Percentiles rank a stretch among this genome's conserved stretches.
These are phyloP conservation scores for Torrubiella hemipterigena DNA, from an alignment of 2,329 filamentous ascomycete genomes.

Conservation along the genomic window DNA sequence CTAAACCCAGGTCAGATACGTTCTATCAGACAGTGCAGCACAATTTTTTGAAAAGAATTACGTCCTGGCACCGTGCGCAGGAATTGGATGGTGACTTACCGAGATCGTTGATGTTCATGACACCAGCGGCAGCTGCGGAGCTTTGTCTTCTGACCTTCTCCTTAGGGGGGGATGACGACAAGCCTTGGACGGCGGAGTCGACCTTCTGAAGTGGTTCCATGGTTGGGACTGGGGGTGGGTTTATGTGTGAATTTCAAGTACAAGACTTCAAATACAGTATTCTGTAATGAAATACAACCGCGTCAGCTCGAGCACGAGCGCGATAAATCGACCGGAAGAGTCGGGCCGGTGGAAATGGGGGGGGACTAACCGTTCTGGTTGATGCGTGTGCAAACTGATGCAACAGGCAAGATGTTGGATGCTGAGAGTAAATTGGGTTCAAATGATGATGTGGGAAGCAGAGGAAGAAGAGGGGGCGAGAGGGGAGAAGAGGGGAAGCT, in stretches of 20 bases:
- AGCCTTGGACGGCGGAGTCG: constrained; percentile 79
- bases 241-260: constrained; percentile 8
- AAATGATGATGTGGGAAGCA: constrained; percentile 15
- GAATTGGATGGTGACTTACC: constrained; percentile 42
- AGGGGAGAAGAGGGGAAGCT: constrained; percentile 16
- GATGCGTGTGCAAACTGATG: constrained; percentile 1
- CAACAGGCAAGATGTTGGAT: constrained; percentile 10
- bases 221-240: constrained; percentile 17
- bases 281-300: no score
- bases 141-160: constrained; percentile 59
- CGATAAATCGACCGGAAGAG: no score
- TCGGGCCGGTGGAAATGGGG: no score
- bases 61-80: neutral
- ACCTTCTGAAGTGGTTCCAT: constrained; percentile 64
- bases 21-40: neutral
- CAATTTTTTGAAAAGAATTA: no score
- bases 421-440: no score
- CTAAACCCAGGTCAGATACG: constrained; percentile 28
- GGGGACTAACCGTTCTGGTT: neutral
- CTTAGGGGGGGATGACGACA: constrained; percentile 55
- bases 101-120: constrained; percentile 69
- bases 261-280: no score
- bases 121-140: constrained; percentile 56
- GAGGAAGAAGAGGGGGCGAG: constrained; percentile 11
- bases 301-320: no score